Evolutionary conservation across 2,329 filamentous ascomycete species (phyloP), one percentile per base, ranked within the genome.

Genomic region (Immersiporthe knoxdaviesiana): DNA sequence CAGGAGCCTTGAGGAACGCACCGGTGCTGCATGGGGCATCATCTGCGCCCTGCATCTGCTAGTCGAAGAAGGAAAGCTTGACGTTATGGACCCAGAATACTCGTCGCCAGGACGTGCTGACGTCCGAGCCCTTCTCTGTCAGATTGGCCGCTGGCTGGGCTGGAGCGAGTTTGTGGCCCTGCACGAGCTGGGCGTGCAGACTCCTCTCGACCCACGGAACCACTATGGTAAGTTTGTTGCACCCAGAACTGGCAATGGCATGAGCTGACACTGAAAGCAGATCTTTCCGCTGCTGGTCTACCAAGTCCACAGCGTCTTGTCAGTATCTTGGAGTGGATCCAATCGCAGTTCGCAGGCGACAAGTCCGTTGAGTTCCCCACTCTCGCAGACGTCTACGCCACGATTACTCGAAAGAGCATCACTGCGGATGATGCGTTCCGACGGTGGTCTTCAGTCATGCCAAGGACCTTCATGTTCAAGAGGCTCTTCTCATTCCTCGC

Each of bases 1-100:
- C 63, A 80, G 85, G 65, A 86, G 83, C 67, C 81, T 85, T 50
- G 87, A 88, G 68, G 83, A 84, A 63, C 86, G 89, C 58, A 84
- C 86, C 68, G 90, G 84, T 75, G 80, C 89, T 67, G 84, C 91
- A 44, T 82, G 91, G 76, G 87, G 92, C 75, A 84, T 92, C 65
- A 86, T 95, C 50, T 83, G 97, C 72, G 91, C 88, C 0, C 83
- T 99, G 16, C 96, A 99, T 80, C 83, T 98, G 3, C 82, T 97
- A n/a, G 86, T 92, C 0, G 95, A 99, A 78, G 96, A 99, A 77
- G 86, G 92, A 72, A 98, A 97, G 76, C 85, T 99, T 1, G 88
- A 92, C 71, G 86, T 90, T 5, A 82, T 84, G 71, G 79, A 79
- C 0, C 80, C 83, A 0, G 83, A 85, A 64, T 80, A 81, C 52